Conservation (phyloP, 2,329 filamentous ascomycete species). For the Trichoderma sp. region DNA sequence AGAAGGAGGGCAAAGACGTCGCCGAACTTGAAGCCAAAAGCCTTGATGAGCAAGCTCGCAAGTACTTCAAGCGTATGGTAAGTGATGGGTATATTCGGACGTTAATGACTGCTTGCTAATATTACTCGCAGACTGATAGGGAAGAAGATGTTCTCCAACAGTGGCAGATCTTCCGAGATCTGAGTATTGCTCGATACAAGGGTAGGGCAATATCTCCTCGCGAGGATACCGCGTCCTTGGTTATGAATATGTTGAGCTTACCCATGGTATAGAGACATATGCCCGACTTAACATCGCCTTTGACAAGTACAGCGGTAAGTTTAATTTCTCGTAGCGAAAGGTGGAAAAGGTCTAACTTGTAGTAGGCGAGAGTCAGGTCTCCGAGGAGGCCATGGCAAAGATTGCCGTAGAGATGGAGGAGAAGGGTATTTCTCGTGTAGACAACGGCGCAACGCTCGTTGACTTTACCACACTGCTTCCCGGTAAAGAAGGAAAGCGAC, state of each 20-base stretch:
- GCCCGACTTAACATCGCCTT: constrained; percentile 68
- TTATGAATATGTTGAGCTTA: neutral
- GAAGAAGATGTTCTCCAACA: constrained; percentile 57
- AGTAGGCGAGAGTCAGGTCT: constrained; percentile 71
- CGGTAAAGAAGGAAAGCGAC: constrained; percentile 64
- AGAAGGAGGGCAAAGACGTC: constrained; percentile 51
- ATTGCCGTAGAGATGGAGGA: constrained; percentile 61
- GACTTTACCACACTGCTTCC: constrained; percentile 67
- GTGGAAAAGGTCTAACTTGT: constrained; percentile 10
- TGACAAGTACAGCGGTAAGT: constrained; percentile 54
- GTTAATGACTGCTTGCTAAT: neutral
- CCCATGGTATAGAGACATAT: constrained; percentile 50
- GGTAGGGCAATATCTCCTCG: constrained; percentile 14
- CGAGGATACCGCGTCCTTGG: neutral
- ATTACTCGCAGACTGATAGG: constrained; percentile 48
- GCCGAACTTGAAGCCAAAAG: constrained; percentile 49
- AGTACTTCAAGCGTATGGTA: constrained; percentile 65
- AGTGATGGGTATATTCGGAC: neutral
- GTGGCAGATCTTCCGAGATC: constrained; percentile 64
- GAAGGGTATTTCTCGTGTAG: constrained; percentile 63
- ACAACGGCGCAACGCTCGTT: constrained; percentile 68
- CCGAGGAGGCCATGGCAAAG: constrained; percentile 62
- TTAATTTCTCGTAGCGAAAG: neutral
- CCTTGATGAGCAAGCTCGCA: constrained; percentile 70
- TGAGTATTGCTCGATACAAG: constrained; percentile 65